Conservation (phyloP, 257 asterid genomes). For the Echites panduratus region DNA sequence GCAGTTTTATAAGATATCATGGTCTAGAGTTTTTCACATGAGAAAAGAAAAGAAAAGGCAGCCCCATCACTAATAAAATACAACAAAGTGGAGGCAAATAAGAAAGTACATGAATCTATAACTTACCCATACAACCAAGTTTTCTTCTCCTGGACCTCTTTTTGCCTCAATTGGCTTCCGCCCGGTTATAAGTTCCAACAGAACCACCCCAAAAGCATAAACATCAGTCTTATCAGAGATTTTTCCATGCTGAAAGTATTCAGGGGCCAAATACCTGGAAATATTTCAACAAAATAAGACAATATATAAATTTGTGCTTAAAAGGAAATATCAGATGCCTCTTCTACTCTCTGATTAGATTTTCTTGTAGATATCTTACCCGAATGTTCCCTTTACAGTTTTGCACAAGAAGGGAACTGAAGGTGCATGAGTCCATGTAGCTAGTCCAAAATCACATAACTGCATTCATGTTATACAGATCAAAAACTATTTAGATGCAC, state of each 20-base stretch:
- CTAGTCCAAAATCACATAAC: slow-evolving; percentile 93
- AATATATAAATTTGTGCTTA: slow-evolving; percentile 12
- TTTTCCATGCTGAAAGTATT: slow-evolving; percentile 92
- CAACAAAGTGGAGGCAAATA: slow-evolving; percentile 2
- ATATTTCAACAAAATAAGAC: background rate
- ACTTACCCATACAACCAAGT: slow-evolving; percentile 77
- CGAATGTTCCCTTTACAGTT: slow-evolving; percentile 94
- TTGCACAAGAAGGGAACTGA: slow-evolving; percentile 88
- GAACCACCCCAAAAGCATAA: slow-evolving; percentile 84
- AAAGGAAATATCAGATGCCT: slow-evolving; percentile 5
- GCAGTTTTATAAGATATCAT: background rate
- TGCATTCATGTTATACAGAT: slow-evolving; percentile 22
- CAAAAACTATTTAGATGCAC: slow-evolving; percentile 4
- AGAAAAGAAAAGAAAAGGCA: background rate
- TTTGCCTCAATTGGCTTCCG: slow-evolving; percentile 77
- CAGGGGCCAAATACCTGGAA: slow-evolving; percentile 81
- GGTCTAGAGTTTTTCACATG: background rate
- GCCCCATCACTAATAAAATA: background rate
- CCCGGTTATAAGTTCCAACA: slow-evolving; percentile 80
- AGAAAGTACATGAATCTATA: slow-evolving; percentile 11
- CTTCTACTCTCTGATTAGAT: background rate
- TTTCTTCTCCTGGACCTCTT: slow-evolving; percentile 86
- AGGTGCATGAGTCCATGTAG: slow-evolving; percentile 89
- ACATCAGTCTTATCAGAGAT: slow-evolving; percentile 87
- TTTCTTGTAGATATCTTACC: slow-evolving; percentile 40